Base-by-base conservation (phyloP, 768 basidiomycete genomes). In the Mycena metata region DNA sequence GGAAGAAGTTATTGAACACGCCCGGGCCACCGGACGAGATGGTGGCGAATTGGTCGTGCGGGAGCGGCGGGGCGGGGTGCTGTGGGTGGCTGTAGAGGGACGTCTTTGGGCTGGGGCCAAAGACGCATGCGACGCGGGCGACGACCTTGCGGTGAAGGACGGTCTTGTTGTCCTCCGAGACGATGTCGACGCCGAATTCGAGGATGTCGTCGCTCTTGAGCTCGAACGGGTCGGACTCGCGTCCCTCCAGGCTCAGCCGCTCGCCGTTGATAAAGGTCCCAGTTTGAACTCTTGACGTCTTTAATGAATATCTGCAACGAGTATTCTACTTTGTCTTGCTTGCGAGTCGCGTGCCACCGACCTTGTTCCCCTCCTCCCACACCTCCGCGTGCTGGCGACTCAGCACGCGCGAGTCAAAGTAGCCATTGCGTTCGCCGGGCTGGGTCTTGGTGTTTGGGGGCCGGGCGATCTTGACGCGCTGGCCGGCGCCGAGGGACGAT, bases 131-230 rank as follows among this genome's bases (percentile, higher is more conserved):
- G 36, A 96, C 96, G 43, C 95, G 93, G 11, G 97, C 96, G 13
- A 97, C 96, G 57, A 99, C 98, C 80, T 99, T 99, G 82, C 98
- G 96, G 79, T 99, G 98, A 45, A 99, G 91, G 60, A 98, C 96
- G 2, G 95, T 96, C 80, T 94, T 94, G 85, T 96, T 98, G 84
- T 99, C 98, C 75, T 99, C 98, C 66, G 95, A 93, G 61, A 98
- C 94, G 71, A 99, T 99, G 82, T 99, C 98, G 76, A 99, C 99
- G 66, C 98, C 98, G 78, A 98, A 99, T 91, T 99, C 96, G 75
- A 99, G 95, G 68, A 96, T 91, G 76, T 99, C 96, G 75, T 97
- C 97, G 51, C 89, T 92, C 82, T 98, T 96, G 54, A 99, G 90
- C 81, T 98, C 95, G 72, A 89, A 96, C 0, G 96, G 94, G 35